A percentile compares a stretch with the other conserved stretches of the same genome.
Evolutionary conservation across 257 asterid genomes (phyloP).

Genomic region (Cinchona pubescens): DNA sequence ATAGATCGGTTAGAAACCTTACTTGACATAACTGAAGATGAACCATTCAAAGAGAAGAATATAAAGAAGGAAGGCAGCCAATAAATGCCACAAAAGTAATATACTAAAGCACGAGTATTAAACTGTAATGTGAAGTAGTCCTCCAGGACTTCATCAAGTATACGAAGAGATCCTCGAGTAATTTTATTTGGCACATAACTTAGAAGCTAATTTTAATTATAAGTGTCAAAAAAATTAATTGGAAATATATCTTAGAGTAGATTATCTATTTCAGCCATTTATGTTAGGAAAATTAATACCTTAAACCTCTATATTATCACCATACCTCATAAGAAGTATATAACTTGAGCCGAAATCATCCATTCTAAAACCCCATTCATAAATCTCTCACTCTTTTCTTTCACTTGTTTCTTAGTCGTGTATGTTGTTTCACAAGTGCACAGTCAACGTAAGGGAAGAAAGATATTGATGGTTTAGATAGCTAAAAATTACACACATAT

Average conservation of each 20-base stretch:
- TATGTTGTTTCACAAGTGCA: no score
- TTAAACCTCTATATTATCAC: no score
- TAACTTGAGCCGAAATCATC: no score
- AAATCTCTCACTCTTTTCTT: no score
- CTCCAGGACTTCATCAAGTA: not conserved
- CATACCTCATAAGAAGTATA: no score
- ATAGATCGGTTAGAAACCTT: not conserved
- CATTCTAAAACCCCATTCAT: no score
- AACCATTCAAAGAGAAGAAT: constrained; percentile 4
- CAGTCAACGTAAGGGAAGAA: no score
- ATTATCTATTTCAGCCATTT: not conserved
- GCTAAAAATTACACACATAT: no score
- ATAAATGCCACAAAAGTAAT: not conserved
- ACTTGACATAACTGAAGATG: not conserved
- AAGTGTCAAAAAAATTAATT: not conserved
- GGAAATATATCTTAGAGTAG: not conserved
- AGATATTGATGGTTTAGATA: no score
- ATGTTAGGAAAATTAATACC: no score
- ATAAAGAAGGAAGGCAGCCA: not conserved
- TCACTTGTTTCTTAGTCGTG: no score
- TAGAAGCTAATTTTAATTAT: not conserved
- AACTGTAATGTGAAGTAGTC: not conserved
- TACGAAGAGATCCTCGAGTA: not conserved
- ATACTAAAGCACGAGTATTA: not conserved
- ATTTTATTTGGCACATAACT: not conserved